Percentiles rank a stretch among this genome's conserved stretches.
phyloP scores from a whole-genome alignment of 106 monocot genomes.

The Acanthochlamys bracteata region DNA sequence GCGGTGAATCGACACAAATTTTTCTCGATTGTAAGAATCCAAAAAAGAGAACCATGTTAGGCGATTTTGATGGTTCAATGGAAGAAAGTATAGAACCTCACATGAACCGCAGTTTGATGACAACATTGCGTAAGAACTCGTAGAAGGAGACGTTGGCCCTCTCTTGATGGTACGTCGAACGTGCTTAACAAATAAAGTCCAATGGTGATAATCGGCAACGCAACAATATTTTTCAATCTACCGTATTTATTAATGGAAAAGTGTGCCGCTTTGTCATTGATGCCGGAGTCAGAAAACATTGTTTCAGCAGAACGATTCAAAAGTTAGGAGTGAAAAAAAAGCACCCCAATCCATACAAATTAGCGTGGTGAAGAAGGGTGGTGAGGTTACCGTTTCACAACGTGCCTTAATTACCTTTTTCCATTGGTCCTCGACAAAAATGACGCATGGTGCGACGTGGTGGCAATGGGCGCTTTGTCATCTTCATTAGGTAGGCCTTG shows the following conservation, averaged over 20 bases:
- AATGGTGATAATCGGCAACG: too few relatives aligned
- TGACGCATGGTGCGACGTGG: slow-evolving; percentile 10
- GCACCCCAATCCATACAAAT: slow-evolving; percentile 6
- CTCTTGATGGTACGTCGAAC: too few relatives aligned
- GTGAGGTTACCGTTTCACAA: too few relatives aligned
- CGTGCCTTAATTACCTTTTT: too few relatives aligned
- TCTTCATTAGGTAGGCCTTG: slow-evolving; percentile 4
- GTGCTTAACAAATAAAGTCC: too few relatives aligned
- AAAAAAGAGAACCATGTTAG: background rate
- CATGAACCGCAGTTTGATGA: background rate
- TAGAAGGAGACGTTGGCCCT: too few relatives aligned
- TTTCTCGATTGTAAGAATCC: background rate
- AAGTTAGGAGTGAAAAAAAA: background rate
- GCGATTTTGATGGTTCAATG: background rate
- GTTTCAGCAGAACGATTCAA: background rate
- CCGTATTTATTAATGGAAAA: slow-evolving; percentile 2
- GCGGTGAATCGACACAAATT: background rate
- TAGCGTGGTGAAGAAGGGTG: background rate
- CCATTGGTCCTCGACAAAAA: too few relatives aligned
- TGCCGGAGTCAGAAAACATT: slow-evolving; percentile 9
- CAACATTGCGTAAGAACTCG: too few relatives aligned
- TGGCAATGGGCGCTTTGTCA: slow-evolving; percentile 8
- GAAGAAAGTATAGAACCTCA: too few relatives aligned
- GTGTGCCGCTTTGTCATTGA: slow-evolving; percentile 8
- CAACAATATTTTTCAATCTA: too few relatives aligned